Base-by-base conservation (phyloP, 768 basidiomycete genomes). In the Boletellus sp. region DNA sequence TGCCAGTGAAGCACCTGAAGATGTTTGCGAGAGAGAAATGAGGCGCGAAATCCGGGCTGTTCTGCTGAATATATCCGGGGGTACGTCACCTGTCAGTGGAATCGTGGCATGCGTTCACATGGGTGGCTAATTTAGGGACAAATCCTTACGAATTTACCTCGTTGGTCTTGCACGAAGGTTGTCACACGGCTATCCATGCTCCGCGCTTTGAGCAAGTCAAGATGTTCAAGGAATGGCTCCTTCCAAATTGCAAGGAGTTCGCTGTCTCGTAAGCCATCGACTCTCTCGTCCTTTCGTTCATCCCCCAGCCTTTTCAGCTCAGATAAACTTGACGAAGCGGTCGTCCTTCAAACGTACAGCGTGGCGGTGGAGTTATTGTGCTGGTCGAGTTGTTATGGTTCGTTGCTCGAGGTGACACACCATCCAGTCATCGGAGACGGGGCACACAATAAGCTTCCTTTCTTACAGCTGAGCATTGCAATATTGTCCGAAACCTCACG, bases 151-250 rank as follows among this genome's bases (percentile, higher is more conserved):
- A 56, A 26, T 62, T 69, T 49, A 50, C 60, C 7, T 75, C 77
- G 12, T 58, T 68, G 5, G 61, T 61, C n/a, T 56, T 83, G 16
- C 63, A 73, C 12, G 55, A 61, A 15, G 70, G 65, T 23, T 87
- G 84, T 61, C 65, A 58, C 9, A 70, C 68, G 4, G 60, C 85
- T 37, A 59, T 81, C 26, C 66, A 66, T 4, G 82, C 86, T 3
- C 74, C 86, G 20, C 79, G 85, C 19, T 90, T 81, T 53, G 87
- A 90, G 55, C 87, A 90, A 68, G 79, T 87, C 33, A 74, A 84
- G 57, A 79, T 78, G 9, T 76, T 90, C 47, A 75, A 74, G 47
- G 78, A 81, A 42, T 92, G 90, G 90, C 71, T 92, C 28, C 63
- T 88, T n/a, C 90, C 89, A 3, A 71, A 81, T 22, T 73, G 87